These are phyloP conservation scores for Hypomyces rosellus DNA, from an alignment of 2,329 filamentous ascomycete genomes.

Conservation along the genomic window DNA sequence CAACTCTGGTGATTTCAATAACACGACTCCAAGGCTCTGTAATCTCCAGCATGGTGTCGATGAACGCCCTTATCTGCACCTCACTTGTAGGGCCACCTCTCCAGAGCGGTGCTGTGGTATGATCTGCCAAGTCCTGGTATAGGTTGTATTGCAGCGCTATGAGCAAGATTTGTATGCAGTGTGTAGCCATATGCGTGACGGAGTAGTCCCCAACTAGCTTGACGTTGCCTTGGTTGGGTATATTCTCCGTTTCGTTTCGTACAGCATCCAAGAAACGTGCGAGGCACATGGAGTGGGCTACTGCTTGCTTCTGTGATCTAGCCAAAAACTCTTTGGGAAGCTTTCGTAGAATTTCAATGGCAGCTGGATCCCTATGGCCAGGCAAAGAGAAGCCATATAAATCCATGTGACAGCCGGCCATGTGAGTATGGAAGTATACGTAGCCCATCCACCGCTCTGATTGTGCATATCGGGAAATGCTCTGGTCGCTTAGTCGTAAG, in stretches of 20 bases:
- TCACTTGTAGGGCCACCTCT: conserved; percentile 26
- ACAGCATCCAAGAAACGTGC: conserved; percentile 32
- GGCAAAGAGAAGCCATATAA: conserved; percentile 35
- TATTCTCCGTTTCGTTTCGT: conserved; percentile 22
- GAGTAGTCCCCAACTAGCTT: conserved; percentile 26
- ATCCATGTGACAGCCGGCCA: conserved; percentile 32
- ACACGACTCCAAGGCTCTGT: conserved; percentile 28
- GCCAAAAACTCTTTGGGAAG: conserved; percentile 31
- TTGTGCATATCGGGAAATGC: conserved; percentile 25
- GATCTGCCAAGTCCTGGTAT: conserved; percentile 27
- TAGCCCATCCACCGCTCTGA: conserved; percentile 28
- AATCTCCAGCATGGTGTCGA: conserved; percentile 28
- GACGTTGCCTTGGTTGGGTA: conserved; percentile 18
- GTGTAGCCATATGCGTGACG: conserved; percentile 25
- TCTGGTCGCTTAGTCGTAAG: conserved; percentile 28
- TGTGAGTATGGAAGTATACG: conserved; percentile 31
- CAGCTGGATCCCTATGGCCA: conserved; percentile 26
- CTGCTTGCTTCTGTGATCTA: conserved; percentile 32
- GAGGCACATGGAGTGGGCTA: conserved; percentile 32
- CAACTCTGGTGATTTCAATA: conserved; percentile 22
- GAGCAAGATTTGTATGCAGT: conserved; percentile 28
- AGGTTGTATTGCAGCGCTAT: conserved; percentile 30
- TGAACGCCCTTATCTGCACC: conserved; percentile 24
- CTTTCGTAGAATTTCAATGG: conserved; percentile 26
- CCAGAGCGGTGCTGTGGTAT: conserved; percentile 33